Evolutionary conservation across 2,329 filamentous ascomycete species (phyloP).

Genomic region (Knufia fluminis): DNA sequence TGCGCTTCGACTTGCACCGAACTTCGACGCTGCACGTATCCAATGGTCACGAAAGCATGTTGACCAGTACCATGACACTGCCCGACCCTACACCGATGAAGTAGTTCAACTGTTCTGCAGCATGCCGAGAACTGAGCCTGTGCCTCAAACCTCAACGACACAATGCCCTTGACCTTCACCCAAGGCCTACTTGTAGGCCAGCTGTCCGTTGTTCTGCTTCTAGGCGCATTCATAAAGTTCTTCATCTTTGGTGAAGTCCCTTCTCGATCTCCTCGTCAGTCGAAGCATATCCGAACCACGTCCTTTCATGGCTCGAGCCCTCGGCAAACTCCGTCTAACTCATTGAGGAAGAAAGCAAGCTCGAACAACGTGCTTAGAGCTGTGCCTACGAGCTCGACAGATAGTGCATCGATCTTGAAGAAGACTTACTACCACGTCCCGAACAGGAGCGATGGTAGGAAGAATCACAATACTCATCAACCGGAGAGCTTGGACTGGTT

Average conservation of each 20-base stretch:
- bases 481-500: constrained; percentile 98
- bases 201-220: constrained; percentile 78
- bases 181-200: constrained; percentile 91
- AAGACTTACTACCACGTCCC: constrained; percentile 89
- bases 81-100: too few species aligned
- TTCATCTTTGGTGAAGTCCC: constrained; percentile 97
- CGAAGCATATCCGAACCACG: constrained; percentile 67
- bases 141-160: neutral
- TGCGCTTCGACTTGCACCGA: too few species aligned
- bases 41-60: too few species aligned
- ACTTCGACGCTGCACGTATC: too few species aligned
- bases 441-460: constrained; percentile 29
- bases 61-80: too few species aligned
- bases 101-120: neutral
- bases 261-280: constrained; percentile 62
- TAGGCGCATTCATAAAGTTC: constrained; percentile 97
- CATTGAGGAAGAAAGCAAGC: constrained; percentile 37
- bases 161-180: constrained; percentile 8
- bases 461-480: constrained; percentile 66
- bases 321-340: constrained; percentile 32
- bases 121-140: neutral
- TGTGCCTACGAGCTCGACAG: constrained; percentile 72
- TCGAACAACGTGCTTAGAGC: constrained; percentile 64
- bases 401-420: constrained; percentile 66
- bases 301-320: constrained; percentile 43